Base-by-base conservation (phyloP, 2,329 filamentous ascomycete genomes). In the Diaporthe eres region DNA sequence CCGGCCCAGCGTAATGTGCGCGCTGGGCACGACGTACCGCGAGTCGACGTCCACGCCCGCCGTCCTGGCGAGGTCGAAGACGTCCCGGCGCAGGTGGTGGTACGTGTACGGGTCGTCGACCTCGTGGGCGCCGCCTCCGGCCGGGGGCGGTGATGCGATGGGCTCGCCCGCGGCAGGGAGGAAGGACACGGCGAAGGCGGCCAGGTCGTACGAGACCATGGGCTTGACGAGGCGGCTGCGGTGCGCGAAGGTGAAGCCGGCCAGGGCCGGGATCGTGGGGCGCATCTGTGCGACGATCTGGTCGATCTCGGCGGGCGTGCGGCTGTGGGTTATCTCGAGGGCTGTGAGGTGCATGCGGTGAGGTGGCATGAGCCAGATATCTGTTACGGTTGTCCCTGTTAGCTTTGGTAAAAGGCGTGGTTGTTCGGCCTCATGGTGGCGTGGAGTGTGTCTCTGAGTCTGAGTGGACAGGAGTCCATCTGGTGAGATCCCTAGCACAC, bases 171-270 rank as follows among this genome's bases (percentile, higher is more conserved):
- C 89, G 0, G 94, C 95, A 0, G 96, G 96, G 2, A 98, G 86
- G 84, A 97, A 98, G 37, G 94, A 97, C 47, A 98, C 85, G 1
- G 96, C 96, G 74, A 98, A 88, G 22, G 95, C 96, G 7, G 95
- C 93, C 1, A 94, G 90, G 82, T 98, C 96, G 81, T 94, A 98
- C 34, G 94, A 95, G 61, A 98, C 83, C 82, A 94, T 88, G 1
- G 96, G 96, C 83, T 94, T 97, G 76, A 97, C 91, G 4, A 98
- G 90, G 15, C 94, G 91, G 1, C 94, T 87, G 60, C 94, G 92
- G 82, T 95, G 92, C 5, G 85, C 82, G 80, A 89, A 88, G 0
- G 94, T 92, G 81, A 93, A 92, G 81, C 92, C 90, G 7, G 91
- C 90, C 78, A 98, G 90, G 13, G 85, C 81, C 10, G 89, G 85